Percentiles rank a stretch among this genome's conserved stretches.
Evolutionary conservation across 306 rosid species (phyloP).

Genomic region (Gillenia trifoliata): DNA sequence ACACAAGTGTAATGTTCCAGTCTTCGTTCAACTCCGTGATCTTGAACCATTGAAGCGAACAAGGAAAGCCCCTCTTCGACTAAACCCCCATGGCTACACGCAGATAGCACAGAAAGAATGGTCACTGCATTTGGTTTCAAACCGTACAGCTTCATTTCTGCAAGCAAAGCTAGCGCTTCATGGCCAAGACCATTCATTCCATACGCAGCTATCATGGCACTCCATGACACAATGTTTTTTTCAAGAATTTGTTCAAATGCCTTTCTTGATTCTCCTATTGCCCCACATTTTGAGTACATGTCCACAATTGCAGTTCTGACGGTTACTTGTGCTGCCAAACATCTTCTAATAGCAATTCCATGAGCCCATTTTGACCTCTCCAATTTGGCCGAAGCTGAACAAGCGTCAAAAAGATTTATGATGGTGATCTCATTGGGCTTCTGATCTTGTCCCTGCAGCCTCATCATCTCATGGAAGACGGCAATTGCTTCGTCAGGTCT

Average conservation of each 20-base stretch:
- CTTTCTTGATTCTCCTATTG: slow-evolving; percentile 30
- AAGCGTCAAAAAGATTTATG: slow-evolving; percentile 36
- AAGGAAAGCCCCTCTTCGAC: slow-evolving; percentile 35
- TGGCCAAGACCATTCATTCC: slow-evolving; percentile 40
- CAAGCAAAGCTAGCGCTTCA: slow-evolving; percentile 25
- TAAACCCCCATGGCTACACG: slow-evolving; percentile 46
- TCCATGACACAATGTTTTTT: slow-evolving; percentile 36
- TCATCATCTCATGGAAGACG: slow-evolving; percentile 26
- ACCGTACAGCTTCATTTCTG: slow-evolving; percentile 27
- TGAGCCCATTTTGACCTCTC: slow-evolving; percentile 41
- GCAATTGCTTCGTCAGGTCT: slow-evolving; percentile 31
- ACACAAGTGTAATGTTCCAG: slow-evolving; percentile 42
- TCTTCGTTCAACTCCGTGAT: slow-evolving; percentile 23
- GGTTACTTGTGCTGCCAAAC: slow-evolving; percentile 27
- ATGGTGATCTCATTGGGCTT: slow-evolving; percentile 34
- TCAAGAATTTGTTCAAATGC: slow-evolving; percentile 29
- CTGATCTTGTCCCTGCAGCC: slow-evolving; percentile 5
- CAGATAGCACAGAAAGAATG: slow-evolving; percentile 32
- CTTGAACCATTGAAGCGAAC: slow-evolving; percentile 31
- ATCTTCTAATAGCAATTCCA: slow-evolving; percentile 29
- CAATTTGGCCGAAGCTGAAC: slow-evolving; percentile 35
- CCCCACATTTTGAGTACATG: slow-evolving; percentile 53
- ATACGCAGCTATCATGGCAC: slow-evolving; percentile 36
- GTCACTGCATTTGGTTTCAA: slow-evolving; percentile 39
- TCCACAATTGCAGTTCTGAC: slow-evolving; percentile 38